Conservation (phyloP, 2,329 filamentous ascomycete genomes). For the Calonectria hongkongensis region DNA sequence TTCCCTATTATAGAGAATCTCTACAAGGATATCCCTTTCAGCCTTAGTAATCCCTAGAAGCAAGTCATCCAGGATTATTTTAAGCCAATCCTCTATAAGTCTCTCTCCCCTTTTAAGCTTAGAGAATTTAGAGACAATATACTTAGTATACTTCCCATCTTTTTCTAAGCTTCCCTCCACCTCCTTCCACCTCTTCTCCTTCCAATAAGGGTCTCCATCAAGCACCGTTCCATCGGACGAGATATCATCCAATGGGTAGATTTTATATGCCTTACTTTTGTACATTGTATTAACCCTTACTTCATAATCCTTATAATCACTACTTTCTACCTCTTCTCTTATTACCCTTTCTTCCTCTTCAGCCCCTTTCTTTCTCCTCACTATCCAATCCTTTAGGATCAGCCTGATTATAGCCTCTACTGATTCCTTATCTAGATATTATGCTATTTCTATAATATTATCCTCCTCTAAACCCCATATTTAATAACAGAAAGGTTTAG, state of each 20-base stretch:
- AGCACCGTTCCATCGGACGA: neutral
- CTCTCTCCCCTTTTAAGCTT: neutral
- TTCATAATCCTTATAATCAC: neutral
- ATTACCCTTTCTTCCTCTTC: neutral
- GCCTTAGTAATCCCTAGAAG: neutral
- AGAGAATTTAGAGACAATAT: slow-evolving; percentile 17
- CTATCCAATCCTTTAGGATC: too few species aligned
- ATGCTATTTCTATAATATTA: neutral
- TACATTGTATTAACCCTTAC: neutral
- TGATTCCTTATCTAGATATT: neutral
- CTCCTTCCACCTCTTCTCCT: slow-evolving; percentile 10
- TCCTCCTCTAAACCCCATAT: neutral
- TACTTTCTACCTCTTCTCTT: neutral
- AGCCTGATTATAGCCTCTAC: too few species aligned
- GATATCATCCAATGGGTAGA: neutral
- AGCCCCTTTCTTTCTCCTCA: too few species aligned
- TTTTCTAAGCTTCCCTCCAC: neutral
- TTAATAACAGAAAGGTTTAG: neutral
- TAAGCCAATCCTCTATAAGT: neutral
- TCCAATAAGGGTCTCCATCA: slow-evolving; percentile 1
- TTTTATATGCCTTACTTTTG: slow-evolving; percentile 14
- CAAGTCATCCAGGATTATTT: too few species aligned
- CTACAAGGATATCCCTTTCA: neutral
- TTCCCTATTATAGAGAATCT: slow-evolving; percentile 6
- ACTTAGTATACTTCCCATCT: neutral